phyloP scores from a whole-genome alignment of 805 yeast species.

The Teunomyces kruisii region DNA sequence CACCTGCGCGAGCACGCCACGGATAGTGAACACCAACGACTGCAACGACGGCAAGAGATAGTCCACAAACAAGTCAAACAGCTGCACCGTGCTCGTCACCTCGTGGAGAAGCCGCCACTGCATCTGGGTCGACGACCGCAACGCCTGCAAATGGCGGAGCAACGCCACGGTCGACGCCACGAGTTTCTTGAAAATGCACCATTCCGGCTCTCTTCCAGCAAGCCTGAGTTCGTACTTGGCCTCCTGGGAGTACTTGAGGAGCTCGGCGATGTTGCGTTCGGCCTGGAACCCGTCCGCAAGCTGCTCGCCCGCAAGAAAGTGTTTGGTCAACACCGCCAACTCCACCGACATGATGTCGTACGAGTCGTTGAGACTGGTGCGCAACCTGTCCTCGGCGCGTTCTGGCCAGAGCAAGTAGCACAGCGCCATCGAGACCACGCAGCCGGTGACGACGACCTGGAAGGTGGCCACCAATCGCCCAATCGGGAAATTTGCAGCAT shows the following conservation, averaged over 20 bases:
- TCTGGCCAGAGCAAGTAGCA: conserved; percentile 69
- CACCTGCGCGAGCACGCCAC: conserved; percentile 57
- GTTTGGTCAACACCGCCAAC: conserved; percentile 44
- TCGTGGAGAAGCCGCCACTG: conserved; percentile 54
- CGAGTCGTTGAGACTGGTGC: conserved; percentile 47
- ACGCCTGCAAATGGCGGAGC: conserved; percentile 61
- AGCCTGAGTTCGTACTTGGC: conserved; percentile 59
- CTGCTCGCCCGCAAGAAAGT: conserved; percentile 51
- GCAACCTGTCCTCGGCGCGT: conserved; percentile 50
- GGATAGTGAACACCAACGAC: conserved; percentile 62
- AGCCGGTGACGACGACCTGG: conserved; percentile 60
- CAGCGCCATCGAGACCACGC: conserved; percentile 52
- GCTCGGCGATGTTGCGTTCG: conserved; percentile 36
- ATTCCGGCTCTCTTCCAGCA: conserved; percentile 57
- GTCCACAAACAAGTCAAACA: conserved; percentile 65
- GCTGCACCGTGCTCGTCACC: conserved; percentile 26
- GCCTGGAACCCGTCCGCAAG: conserved; percentile 38
- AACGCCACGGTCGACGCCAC: conserved; percentile 54
- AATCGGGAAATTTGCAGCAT: conserved; percentile 57
- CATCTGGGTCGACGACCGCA: conserved; percentile 67
- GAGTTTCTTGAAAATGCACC: conserved; percentile 40
- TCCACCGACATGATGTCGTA: conserved; percentile 53
- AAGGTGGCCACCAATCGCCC: conserved; percentile 53
- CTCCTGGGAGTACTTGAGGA: conserved; percentile 51
- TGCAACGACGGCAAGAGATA: conserved; percentile 72